phyloP scores from a whole-genome alignment of 1,284 basidiomycete species.

The Cryptococcus amylolentus region DNA sequence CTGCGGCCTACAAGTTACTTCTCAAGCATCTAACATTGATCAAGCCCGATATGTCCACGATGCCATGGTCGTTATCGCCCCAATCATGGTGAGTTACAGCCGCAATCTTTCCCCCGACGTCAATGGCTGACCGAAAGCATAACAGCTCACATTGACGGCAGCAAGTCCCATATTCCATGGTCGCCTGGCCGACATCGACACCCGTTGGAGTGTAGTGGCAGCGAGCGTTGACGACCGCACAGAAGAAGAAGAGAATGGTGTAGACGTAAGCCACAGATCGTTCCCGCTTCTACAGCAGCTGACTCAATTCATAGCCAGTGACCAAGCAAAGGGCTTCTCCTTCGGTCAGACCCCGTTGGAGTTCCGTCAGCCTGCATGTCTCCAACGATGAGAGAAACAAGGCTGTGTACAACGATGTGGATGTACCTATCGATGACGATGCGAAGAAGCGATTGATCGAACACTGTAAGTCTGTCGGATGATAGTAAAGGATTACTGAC shows the following conservation, averaged over 20 bases:
- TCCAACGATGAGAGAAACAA: slow-evolving; percentile 81
- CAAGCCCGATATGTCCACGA: slow-evolving; percentile 94
- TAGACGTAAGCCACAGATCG: slow-evolving; percentile 57
- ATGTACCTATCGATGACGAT: slow-evolving; percentile 71
- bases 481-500: neutral
- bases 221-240: slow-evolving; percentile 96
- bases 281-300: neutral
- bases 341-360: slow-evolving; percentile 90
- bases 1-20: slow-evolving; percentile 95
- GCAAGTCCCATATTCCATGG: slow-evolving; percentile 93
- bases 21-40: slow-evolving; percentile 89
- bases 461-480: slow-evolving; percentile 59
- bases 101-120: neutral
- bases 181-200: slow-evolving; percentile 92
- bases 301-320: slow-evolving; percentile 59
- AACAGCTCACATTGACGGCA: slow-evolving; percentile 84
- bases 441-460: slow-evolving; percentile 68
- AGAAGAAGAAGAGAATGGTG: slow-evolving; percentile 79
- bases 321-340: slow-evolving; percentile 60
- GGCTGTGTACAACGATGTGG: slow-evolving; percentile 88
- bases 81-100: slow-evolving; percentile 71
- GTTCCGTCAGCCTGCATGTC: slow-evolving; percentile 91
- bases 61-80: slow-evolving; percentile 86
- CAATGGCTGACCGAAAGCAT: neutral
- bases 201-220: slow-evolving; percentile 97